Conservation (phyloP, 2,329 filamentous ascomycete species). For the Fusarium subglutinans region DNA sequence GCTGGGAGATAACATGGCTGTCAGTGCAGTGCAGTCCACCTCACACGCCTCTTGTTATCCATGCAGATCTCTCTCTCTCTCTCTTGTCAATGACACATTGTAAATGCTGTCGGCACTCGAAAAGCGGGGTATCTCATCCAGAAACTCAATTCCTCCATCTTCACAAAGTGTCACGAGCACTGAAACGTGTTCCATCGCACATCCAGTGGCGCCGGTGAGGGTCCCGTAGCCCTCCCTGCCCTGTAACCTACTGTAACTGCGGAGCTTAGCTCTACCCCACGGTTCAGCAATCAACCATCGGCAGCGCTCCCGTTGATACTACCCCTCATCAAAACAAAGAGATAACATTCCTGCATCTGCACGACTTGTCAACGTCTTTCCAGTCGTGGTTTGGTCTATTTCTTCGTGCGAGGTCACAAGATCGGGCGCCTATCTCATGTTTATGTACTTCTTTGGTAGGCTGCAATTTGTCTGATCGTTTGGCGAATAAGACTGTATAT, state of each 20-base stretch:
- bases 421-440: neutral
- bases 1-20: neutral
- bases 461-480: neutral
- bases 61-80: neutral
- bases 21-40: neutral
- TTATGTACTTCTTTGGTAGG: too few species aligned
- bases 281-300: slow-evolving; percentile 2
- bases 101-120: neutral
- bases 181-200: neutral
- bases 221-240: slow-evolving; percentile 16
- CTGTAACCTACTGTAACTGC: neutral
- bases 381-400: slow-evolving; percentile 21
- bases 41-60: neutral
- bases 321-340: slow-evolving; percentile 14
- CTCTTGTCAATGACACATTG: neutral
- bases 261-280: slow-evolving; percentile 12
- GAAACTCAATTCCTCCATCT: neutral
- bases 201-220: slow-evolving; percentile 3
- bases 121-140: neutral
- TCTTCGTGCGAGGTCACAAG: neutral
- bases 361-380: slow-evolving; percentile 27
- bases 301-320: slow-evolving; percentile 18
- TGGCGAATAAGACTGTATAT: neutral
- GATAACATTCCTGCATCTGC: slow-evolving; percentile 22
- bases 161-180: neutral